Conservation (phyloP, 2,329 filamentous ascomycete species). For the Cytospora piceicola region DNA sequence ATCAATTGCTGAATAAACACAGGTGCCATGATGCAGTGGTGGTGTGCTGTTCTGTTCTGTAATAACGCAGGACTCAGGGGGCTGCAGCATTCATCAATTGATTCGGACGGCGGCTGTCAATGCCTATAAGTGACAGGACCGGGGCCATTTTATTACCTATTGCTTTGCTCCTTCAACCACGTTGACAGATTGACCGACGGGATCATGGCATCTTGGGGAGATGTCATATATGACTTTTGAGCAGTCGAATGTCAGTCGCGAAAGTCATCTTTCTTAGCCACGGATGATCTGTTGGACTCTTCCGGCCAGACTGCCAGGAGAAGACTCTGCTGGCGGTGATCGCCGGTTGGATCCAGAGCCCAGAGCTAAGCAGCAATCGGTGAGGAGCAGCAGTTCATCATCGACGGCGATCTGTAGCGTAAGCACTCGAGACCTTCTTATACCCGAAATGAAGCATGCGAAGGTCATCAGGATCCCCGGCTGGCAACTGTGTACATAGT, state of each 20-base stretch:
- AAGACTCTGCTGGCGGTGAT: not conserved
- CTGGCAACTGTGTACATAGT: not conserved
- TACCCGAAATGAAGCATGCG: slow-evolving; percentile 2
- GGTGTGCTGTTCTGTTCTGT: not conserved
- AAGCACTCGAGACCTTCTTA: not conserved
- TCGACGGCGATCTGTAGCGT: not conserved
- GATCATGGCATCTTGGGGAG: not conserved
- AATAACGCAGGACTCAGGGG: slow-evolving; percentile 3
- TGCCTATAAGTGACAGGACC: not conserved
- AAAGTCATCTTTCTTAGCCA: not conserved
- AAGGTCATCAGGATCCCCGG: not conserved
- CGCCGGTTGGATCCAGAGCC: not conserved
- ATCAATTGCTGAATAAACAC: not conserved
- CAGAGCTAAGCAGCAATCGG: not conserved
- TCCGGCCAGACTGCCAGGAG: not conserved
- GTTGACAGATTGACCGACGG: not conserved
- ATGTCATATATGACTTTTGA: not conserved
- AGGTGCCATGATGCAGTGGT: not conserved
- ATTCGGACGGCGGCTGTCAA: not conserved
- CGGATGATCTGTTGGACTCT: not conserved
- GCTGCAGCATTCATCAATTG: not conserved
- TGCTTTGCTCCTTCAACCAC: not conserved
- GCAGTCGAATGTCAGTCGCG: not conserved
- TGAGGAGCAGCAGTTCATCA: not conserved
- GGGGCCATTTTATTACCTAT: not conserved